Evolutionary conservation across 2,329 filamentous ascomycete species (phyloP).

Genomic region (Fusarium denticulatum): DNA sequence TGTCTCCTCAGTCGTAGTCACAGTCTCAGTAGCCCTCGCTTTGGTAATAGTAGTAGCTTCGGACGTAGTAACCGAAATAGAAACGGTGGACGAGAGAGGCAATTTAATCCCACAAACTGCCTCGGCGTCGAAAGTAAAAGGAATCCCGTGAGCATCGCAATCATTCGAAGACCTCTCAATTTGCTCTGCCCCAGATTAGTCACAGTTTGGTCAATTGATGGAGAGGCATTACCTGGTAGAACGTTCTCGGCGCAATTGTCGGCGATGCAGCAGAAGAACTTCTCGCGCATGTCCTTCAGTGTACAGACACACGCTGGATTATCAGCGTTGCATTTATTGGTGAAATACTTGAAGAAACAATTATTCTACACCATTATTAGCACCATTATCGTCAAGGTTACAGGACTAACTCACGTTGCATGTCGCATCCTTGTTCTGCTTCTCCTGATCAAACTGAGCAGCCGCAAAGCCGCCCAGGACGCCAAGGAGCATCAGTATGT

Average conservation of each 20-base stretch:
- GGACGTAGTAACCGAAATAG: not conserved
- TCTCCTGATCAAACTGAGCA: constrained; percentile 2
- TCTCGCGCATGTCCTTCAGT: not conserved
- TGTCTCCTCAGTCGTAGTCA: not conserved
- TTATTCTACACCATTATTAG: not conserved
- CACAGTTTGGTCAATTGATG: not conserved
- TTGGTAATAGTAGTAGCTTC: not conserved
- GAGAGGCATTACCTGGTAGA: not conserved
- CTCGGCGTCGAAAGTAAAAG: constrained; percentile 1
- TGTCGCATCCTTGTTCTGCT: not conserved
- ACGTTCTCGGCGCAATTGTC: not conserved
- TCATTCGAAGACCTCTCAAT: not conserved
- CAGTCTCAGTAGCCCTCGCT: not conserved
- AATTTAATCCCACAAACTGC: constrained; percentile 11
- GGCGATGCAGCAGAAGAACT: constrained; percentile 3
- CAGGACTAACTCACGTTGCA: not conserved
- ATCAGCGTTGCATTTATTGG: constrained; percentile 6
- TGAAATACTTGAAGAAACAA: constrained; percentile 9
- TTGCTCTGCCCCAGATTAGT: not conserved
- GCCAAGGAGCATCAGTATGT: not conserved
- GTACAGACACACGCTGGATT: constrained; percentile 8
- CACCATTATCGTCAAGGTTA: fast-evolving
- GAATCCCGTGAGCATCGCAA: not conserved
- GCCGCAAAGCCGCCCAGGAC: not conserved
- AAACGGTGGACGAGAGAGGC: not conserved